phyloP scores from a whole-genome alignment of 2,329 filamentous ascomycete species.

The Aureobasidium pullulans region DNA sequence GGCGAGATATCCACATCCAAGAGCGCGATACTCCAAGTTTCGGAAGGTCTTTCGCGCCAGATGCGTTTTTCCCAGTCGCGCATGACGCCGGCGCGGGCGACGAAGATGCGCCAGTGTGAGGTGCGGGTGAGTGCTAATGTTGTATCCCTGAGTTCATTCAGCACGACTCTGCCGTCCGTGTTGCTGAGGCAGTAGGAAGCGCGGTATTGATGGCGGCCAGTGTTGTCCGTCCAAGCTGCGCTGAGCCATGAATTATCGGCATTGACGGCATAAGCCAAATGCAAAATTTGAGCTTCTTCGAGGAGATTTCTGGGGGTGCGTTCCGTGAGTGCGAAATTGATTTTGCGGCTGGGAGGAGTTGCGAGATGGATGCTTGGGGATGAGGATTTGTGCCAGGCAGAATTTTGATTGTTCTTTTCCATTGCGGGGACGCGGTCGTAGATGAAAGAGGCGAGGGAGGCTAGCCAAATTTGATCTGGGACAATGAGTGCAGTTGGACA shows the following conservation, averaged over 20 bases:
- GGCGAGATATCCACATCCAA: slow-evolving; percentile 22
- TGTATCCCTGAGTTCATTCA: slow-evolving; percentile 58
- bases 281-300: slow-evolving; percentile 71
- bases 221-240: slow-evolving; percentile 73
- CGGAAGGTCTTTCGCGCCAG: not conserved
- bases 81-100: slow-evolving; percentile 56
- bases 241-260: slow-evolving; percentile 71
- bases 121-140: slow-evolving; percentile 64
- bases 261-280: slow-evolving; percentile 71
- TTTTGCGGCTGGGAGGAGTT: slow-evolving; percentile 58
- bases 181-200: slow-evolving; percentile 62
- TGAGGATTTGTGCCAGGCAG: slow-evolving; percentile 43
- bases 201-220: slow-evolving; percentile 64
- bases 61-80: slow-evolving; percentile 13
- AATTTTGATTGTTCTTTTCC: slow-evolving; percentile 22
- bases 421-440: slow-evolving; percentile 63
- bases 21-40: slow-evolving; percentile 24
- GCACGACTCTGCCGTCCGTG: slow-evolving; percentile 26
- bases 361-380: slow-evolving; percentile 68
- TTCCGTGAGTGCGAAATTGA: slow-evolving; percentile 65
- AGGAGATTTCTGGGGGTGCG: slow-evolving; percentile 66
- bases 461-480: slow-evolving; percentile 53
- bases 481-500: slow-evolving; percentile 56
- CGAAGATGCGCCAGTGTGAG: slow-evolving; percentile 69
- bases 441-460: slow-evolving; percentile 61